These are phyloP conservation scores for Pyracantha coccinea DNA, from an alignment of 331 rosid species.

Conservation along the genomic window DNA sequence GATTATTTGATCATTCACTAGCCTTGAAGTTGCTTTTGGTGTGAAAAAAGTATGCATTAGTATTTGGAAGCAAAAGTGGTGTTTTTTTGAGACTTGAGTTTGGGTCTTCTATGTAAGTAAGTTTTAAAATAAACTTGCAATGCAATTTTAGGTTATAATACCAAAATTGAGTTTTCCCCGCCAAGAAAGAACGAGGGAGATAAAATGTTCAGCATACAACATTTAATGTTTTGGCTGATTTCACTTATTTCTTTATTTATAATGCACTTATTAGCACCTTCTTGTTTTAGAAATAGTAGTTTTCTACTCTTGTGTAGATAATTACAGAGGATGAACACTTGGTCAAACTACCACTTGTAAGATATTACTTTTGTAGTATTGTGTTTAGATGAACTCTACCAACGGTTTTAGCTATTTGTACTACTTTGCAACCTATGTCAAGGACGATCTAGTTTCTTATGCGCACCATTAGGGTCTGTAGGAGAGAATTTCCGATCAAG, in stretches of 20 bases:
- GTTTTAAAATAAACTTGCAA: neutral
- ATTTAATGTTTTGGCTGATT: neutral
- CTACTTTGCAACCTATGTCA: neutral
- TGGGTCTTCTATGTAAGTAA: neutral
- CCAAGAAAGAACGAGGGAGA: neutral
- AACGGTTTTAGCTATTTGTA: neutral
- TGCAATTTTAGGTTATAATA: neutral
- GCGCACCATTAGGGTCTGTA: too few relatives aligned
- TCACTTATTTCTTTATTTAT: neutral
- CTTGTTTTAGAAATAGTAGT: neutral
- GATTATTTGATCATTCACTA: neutral
- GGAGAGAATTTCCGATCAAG: neutral
- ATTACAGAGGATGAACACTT: neutral
- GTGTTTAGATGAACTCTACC: neutral
- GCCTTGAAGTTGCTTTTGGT: neutral
- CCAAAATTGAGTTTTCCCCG: constrained; percentile 1
- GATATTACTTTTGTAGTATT: neutral
- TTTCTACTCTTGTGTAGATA: neutral
- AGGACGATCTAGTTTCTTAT: neutral
- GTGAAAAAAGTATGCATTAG: neutral
- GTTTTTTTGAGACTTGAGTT: neutral
- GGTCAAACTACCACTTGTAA: neutral
- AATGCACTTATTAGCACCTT: neutral
- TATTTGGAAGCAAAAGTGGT: neutral
- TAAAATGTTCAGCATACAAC: neutral